phyloP scores from a whole-genome alignment of 371 early-diverging fungal genomes.

The Basidiobolus meristosporus region DNA sequence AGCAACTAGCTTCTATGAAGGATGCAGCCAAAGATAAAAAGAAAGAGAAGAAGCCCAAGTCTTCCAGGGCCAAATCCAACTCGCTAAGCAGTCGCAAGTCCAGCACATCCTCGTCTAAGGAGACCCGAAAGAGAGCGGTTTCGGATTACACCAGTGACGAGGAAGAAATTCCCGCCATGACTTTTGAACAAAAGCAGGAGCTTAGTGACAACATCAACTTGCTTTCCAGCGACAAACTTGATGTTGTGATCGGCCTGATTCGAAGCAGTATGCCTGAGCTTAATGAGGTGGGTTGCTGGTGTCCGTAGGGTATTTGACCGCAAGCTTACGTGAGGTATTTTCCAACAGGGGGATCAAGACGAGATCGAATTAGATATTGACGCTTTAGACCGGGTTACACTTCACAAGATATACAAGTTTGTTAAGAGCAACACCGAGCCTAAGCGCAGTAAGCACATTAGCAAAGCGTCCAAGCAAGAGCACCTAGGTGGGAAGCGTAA shows the following conservation, averaged over 20 bases:
- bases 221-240: constrained; percentile 53
- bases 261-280: constrained; percentile 65
- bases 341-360: constrained; percentile 3
- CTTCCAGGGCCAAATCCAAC: constrained; percentile 4
- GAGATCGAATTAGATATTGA: constrained; percentile 81
- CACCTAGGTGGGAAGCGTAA: too few relatives aligned
- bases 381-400: constrained; percentile 59
- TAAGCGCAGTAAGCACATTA: too few relatives aligned
- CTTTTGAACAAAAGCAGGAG: constrained; percentile 79
- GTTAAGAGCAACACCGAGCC: constrained; percentile 37
- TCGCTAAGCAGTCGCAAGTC: constrained; percentile 1
- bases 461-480: too few relatives aligned
- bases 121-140: not conserved
- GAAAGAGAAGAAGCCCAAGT: constrained; percentile 12
- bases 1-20: constrained; percentile 43
- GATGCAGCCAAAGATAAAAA: constrained; percentile 26
- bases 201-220: constrained; percentile 67
- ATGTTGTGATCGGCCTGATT: constrained; percentile 69
- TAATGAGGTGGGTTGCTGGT: too few relatives aligned
- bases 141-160: constrained; percentile 12
- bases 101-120: constrained; percentile 1
- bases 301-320: too few relatives aligned
- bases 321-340: too few relatives aligned
- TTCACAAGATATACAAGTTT: constrained; percentile 69
- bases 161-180: constrained; percentile 30